phyloP scores from a whole-genome alignment of 768 basidiomycete species.

The Suillus variegatus region DNA sequence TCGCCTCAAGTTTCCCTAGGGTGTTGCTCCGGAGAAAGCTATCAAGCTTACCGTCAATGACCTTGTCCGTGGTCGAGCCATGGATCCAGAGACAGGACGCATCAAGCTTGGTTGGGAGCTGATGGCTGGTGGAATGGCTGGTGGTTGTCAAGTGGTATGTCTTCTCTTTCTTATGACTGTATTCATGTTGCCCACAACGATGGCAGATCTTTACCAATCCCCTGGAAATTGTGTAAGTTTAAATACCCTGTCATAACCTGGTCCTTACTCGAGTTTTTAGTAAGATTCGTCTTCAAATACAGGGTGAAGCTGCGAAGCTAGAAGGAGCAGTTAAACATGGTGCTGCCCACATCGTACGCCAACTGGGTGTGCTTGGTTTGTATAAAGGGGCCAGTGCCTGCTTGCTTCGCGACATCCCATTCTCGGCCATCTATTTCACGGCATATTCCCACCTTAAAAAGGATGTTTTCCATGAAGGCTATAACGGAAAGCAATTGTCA shows the following conservation, averaged over 20 bases:
- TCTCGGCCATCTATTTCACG: slow-evolving; percentile 92
- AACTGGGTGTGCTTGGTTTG: slow-evolving; percentile 88
- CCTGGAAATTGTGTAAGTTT: slow-evolving; percentile 85
- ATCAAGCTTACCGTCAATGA: slow-evolving; percentile 99
- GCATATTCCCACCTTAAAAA: slow-evolving; percentile 89
- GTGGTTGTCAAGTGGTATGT: slow-evolving; percentile 97
- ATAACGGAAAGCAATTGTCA: slow-evolving; percentile 89
- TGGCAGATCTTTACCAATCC: slow-evolving; percentile 94
- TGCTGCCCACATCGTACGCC: slow-evolving; percentile 89
- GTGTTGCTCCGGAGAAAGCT: slow-evolving; percentile 95
- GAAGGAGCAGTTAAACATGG: slow-evolving; percentile 83
- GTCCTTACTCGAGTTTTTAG: slow-evolving; percentile 38
- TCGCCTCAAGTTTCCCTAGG: slow-evolving; percentile 45
- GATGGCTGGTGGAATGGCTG: slow-evolving; percentile 88
- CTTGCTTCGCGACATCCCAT: slow-evolving; percentile 93
- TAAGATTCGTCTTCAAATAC: slow-evolving; percentile 93
- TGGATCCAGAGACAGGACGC: slow-evolving; percentile 94
- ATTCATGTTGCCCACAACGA: slow-evolving; percentile 14
- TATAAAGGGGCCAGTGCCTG: slow-evolving; percentile 95
- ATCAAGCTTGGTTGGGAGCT: slow-evolving; percentile 93
- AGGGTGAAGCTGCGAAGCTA: slow-evolving; percentile 89
- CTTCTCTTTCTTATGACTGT: slow-evolving; percentile 3
- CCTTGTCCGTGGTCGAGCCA: slow-evolving; percentile 76
- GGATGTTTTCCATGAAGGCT: slow-evolving; percentile 94
- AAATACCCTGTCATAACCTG: background rate